phyloP scores from a whole-genome alignment of 768 basidiomycete species.

The Boletus barrowsii region DNA sequence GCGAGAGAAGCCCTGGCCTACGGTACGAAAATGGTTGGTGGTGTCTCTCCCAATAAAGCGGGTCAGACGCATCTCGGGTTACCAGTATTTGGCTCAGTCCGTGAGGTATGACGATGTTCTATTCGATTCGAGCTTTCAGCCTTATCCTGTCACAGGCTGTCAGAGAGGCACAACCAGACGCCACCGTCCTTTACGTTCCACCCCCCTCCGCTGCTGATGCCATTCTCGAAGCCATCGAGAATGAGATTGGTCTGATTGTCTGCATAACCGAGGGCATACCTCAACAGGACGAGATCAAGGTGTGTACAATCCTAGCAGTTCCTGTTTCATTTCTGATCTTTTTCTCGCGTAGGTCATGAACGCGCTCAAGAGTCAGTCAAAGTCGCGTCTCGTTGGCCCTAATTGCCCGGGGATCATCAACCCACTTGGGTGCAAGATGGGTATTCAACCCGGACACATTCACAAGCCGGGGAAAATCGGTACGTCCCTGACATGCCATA shows the following conservation, averaged over 20 bases:
- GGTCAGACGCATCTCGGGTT: constrained; percentile 93
- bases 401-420: constrained; percentile 99
- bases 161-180: constrained; percentile 81
- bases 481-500: constrained; percentile 31
- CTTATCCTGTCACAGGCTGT: constrained; percentile 62
- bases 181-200: constrained; percentile 95
- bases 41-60: constrained; percentile 95
- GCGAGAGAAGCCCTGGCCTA: constrained; percentile 88
- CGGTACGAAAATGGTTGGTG: constrained; percentile 97
- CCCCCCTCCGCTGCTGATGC: constrained; percentile 96
- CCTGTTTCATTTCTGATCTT: background rate
- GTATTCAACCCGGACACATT: constrained; percentile 97
- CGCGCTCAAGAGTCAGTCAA: constrained; percentile 90
- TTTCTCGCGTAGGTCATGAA: constrained; percentile 68
- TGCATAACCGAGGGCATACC: constrained; percentile 99
- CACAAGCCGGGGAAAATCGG: constrained; percentile 96
- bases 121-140: background rate
- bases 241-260: constrained; percentile 96
- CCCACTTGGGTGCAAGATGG: constrained; percentile 98
- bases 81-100: constrained; percentile 89
- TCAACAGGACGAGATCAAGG: constrained; percentile 93
- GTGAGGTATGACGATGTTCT: constrained; percentile 58
- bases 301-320: constrained; percentile 32
- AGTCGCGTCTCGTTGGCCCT: constrained; percentile 94
- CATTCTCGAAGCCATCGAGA: constrained; percentile 98